Percentiles rank a stretch among this genome's conserved stretches.
Evolutionary conservation across 2,329 filamentous ascomycete genomes (phyloP).

Genomic region (Xylaria sp.): DNA sequence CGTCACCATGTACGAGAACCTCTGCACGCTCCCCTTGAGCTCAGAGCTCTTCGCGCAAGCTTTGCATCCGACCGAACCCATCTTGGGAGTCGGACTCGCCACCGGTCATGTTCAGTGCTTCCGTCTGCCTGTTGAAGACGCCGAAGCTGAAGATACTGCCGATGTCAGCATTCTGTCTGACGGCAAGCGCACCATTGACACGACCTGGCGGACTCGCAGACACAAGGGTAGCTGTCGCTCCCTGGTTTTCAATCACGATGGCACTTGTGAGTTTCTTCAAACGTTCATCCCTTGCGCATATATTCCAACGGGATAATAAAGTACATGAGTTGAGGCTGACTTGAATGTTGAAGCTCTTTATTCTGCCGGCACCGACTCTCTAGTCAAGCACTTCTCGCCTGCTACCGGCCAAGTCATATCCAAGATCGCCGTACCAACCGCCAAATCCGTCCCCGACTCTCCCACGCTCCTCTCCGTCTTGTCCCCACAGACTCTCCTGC

Average conservation of each 20-base stretch:
- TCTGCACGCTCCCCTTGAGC: slow-evolving; percentile 81
- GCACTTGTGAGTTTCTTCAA: slow-evolving; percentile 47
- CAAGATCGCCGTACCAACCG: slow-evolving; percentile 71
- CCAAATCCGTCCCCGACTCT: slow-evolving; percentile 54
- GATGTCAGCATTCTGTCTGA: slow-evolving; percentile 47
- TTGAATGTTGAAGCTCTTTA: slow-evolving; percentile 44
- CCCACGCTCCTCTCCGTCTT: slow-evolving; percentile 77
- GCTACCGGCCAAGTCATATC: slow-evolving; percentile 63
- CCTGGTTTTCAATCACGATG: slow-evolving; percentile 73
- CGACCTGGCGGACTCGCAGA: slow-evolving; percentile 76
- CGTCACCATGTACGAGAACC: slow-evolving; percentile 73
- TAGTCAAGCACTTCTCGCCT: slow-evolving; percentile 55
- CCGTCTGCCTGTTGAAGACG: slow-evolving; percentile 56
- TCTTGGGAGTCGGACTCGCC: slow-evolving; percentile 80
- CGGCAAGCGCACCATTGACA: slow-evolving; percentile 73
- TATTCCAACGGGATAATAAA: neutral
- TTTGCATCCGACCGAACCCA: slow-evolving; percentile 75
- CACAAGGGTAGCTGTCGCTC: slow-evolving; percentile 93
- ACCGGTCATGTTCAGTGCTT: slow-evolving; percentile 83
- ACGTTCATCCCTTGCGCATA: neutral
- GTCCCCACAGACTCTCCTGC: slow-evolving; percentile 79
- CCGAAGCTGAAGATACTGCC: slow-evolving; percentile 47
- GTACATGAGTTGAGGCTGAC: slow-evolving; percentile 16
- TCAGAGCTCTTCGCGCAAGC: slow-evolving; percentile 86
- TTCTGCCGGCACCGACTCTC: slow-evolving; percentile 56